phyloP scores from a whole-genome alignment of 2,329 filamentous ascomycete species.

The Pestalotiopsis sp. region DNA sequence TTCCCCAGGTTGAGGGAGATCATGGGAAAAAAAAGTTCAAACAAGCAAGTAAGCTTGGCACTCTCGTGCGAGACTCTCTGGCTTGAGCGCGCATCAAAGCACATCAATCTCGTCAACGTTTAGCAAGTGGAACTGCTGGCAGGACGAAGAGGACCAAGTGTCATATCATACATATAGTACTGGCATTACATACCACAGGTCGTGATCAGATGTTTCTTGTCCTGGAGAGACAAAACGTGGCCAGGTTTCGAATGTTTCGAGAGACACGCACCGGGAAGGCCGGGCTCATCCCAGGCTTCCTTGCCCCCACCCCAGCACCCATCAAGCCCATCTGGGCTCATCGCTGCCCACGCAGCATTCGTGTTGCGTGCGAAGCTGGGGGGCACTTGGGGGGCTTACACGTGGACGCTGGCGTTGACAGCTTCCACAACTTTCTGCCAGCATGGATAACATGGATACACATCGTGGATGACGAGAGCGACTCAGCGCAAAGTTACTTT shows the following conservation, averaged over 20 bases:
- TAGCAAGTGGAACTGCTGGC: neutral
- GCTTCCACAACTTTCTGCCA: neutral
- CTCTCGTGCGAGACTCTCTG: neutral
- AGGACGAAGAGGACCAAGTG: neutral
- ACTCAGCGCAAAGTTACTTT: neutral
- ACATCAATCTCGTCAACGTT: neutral
- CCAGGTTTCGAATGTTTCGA: neutral
- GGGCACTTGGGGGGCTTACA: neutral
- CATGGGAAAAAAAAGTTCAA: neutral
- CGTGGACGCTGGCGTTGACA: conserved; percentile 2
- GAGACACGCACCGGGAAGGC: neutral
- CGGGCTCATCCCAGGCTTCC: neutral
- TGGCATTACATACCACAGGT: neutral
- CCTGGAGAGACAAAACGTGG: neutral
- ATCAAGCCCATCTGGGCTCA: neutral
- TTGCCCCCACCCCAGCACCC: neutral
- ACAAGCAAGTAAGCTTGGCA: neutral
- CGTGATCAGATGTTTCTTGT: neutral
- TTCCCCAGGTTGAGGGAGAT: neutral
- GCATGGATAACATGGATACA: neutral
- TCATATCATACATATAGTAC: neutral
- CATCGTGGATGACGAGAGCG: neutral
- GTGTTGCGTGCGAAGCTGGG: neutral
- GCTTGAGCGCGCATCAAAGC: neutral
- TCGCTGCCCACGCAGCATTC: neutral